Evolutionary conservation across 164 flowering plant genomes (phyloP), one percentile per base, ranked within the genome.

Genomic region (Stephania cephalantha): DNA sequence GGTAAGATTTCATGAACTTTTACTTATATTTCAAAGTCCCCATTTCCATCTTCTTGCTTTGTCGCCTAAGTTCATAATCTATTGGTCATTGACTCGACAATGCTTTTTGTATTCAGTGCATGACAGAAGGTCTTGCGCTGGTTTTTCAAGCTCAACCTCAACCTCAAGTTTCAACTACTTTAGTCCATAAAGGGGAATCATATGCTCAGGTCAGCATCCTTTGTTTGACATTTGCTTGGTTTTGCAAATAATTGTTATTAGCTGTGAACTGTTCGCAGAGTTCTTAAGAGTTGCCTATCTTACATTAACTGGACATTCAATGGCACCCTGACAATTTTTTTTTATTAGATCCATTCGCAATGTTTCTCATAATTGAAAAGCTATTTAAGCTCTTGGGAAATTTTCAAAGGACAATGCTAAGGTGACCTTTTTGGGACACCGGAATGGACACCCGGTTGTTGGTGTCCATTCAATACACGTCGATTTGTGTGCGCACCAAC

Each of bases 131-230:
- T 76, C 90, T 91, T 74, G 80, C 75, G 76, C 76, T 88, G 45
- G 83, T 74, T 79, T 90, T 89, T 81, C 88, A 84, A 77, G 69
- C 73, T 71, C 90, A 75, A 79, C 82, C 92, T 78, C 83, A 84
- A 75, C 74, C 92, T 78, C 83, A 84, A 75, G 73, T 80, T 78
- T 81, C 93, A 71, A 74, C 85, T 22, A 81, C 82, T 77, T 74
- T 85, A 42, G 42, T 30, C 64, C 84, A 80, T 73, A 78, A 74
- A 35, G 87, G 84, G 70, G 92, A 92, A 85, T 85, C 89, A 61
- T 82, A 85, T 81, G 94, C 88, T 50, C 89, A 94, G 97, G 95
- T 91, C 78, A 77, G 82, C 55, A 42, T 72, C n/a, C 58, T 76
- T 44, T 46, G n/a, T 52, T 50, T 17, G 20, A 53, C 15, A 46